Conservation (phyloP, 169 alveolate genomes). For the Toxoplasma gondii region DNA sequence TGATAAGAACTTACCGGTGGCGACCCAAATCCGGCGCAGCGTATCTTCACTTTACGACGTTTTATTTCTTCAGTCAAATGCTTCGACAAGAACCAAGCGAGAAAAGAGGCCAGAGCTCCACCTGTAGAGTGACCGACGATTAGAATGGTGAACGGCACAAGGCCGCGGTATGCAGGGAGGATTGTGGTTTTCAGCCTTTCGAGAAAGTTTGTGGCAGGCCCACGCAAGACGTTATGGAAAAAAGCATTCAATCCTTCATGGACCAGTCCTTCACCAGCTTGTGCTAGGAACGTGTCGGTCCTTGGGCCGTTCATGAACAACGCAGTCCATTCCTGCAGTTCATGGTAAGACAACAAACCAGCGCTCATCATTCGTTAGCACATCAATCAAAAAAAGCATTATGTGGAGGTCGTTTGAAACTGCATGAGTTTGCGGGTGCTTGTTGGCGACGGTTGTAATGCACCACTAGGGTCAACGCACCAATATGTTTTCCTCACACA, state of each 20-base stretch:
- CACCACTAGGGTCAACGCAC: not conserved
- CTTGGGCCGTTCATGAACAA: not conserved
- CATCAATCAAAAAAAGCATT: not conserved
- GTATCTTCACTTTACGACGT: not conserved
- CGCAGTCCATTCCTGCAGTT: slow-evolving; percentile 5
- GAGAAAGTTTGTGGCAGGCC: not conserved
- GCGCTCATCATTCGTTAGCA: not conserved
- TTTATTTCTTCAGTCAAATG: not conserved
- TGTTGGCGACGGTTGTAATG: not conserved
- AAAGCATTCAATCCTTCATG: not conserved
- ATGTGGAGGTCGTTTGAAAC: not conserved
- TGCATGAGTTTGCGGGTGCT: not conserved
- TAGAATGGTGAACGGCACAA: not conserved
- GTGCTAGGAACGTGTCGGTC: not conserved
- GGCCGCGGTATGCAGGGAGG: not conserved
- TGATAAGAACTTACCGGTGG: not conserved
- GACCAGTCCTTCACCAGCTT: not conserved
- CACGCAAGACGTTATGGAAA: not conserved
- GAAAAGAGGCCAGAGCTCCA: not conserved
- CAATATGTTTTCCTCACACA: too few species aligned
- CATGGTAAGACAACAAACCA: not conserved
- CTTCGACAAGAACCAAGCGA: slow-evolving; percentile 6
- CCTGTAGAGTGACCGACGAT: not conserved
- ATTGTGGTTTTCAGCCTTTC: not conserved
- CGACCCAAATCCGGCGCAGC: not conserved